Conservation (phyloP, 148 eudicot species). For the Camellia japonica region DNA sequence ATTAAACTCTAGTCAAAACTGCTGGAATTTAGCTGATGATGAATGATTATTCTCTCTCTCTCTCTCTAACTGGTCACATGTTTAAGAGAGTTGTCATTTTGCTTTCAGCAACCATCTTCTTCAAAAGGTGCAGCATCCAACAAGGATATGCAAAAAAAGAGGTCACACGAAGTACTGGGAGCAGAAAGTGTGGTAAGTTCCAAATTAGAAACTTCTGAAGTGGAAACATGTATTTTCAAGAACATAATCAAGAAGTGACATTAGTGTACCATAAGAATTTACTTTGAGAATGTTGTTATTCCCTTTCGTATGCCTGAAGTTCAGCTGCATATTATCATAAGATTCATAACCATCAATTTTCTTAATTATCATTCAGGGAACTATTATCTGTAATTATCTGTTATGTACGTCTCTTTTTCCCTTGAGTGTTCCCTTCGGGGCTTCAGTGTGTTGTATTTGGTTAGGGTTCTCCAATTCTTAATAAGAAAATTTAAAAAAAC, state of each 20-base stretch:
- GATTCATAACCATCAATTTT: not conserved
- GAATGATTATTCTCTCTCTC: not conserved
- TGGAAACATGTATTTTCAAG: not conserved
- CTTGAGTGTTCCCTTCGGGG: not conserved
- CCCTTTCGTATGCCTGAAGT: not conserved
- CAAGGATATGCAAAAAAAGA: not conserved
- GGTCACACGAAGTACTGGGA: slow-evolving; percentile 42
- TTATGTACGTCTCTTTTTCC: not conserved
- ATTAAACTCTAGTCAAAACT: not conserved
- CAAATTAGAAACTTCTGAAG: slow-evolving; percentile 3
- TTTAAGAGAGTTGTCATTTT: slow-evolving; percentile 14
- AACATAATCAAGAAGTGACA: not conserved
- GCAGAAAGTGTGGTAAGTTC: slow-evolving; percentile 50
- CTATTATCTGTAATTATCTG: not conserved
- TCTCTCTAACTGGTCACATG: not conserved
- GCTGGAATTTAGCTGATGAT: not conserved
- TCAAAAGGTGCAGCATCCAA: too few relatives aligned
- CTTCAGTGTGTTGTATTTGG: too few relatives aligned
- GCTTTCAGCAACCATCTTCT: slow-evolving; percentile 40
- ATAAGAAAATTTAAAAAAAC: too few relatives aligned
- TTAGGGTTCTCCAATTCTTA: too few relatives aligned
- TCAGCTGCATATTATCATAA: not conserved
- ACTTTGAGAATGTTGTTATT: not conserved
- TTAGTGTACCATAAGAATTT: not conserved
- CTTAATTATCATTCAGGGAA: not conserved